A percentile compares a stretch with the other conserved stretches of the same genome.
These are phyloP conservation scores for Clonostachys chloroleuca DNA, from an alignment of 2,329 filamentous ascomycete genomes.

Conservation along the genomic window DNA sequence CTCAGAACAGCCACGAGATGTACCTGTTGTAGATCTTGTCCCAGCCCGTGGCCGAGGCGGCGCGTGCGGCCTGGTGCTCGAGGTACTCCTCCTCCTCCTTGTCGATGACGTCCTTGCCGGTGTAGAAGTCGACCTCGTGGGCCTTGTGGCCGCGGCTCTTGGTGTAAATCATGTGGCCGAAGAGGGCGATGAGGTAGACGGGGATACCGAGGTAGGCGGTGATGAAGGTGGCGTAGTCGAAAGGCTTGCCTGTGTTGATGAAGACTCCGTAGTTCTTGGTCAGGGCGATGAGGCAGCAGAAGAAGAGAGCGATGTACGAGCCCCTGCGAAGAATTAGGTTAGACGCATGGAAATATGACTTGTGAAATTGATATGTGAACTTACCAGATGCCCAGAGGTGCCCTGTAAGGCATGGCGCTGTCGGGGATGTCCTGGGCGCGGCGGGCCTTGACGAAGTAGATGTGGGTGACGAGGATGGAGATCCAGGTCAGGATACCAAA, in stretches of 20 bases:
- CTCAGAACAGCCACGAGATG: constrained; percentile 29
- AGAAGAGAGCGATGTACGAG: constrained; percentile 61
- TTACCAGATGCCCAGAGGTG: constrained; percentile 61
- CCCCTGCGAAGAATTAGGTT: constrained; percentile 28
- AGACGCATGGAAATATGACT: too few relatives aligned
- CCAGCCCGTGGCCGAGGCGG: constrained; percentile 15
- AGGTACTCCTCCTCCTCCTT: constrained; percentile 68
- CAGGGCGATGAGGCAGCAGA: constrained; percentile 69
- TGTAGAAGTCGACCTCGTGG: constrained; percentile 62
- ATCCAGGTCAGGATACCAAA: constrained; percentile 65
- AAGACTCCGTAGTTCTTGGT: constrained; percentile 84
- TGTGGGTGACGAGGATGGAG: constrained; percentile 63
- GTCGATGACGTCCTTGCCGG: constrained; percentile 70
- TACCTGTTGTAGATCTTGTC: constrained; percentile 29
- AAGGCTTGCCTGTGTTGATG: constrained; percentile 44
- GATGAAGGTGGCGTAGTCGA: constrained; percentile 73
- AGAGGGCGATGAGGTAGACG: constrained; percentile 64
- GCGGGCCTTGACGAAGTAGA: constrained; percentile 60
- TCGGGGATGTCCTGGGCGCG: constrained; percentile 54
- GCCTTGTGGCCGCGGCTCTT: constrained; percentile 51
- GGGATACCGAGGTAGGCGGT: constrained; percentile 76
- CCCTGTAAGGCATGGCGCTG: constrained; percentile 55
- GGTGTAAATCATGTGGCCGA: constrained; percentile 59
- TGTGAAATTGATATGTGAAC: too few relatives aligned
- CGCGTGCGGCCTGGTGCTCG: constrained; percentile 26